phyloP scores from a whole-genome alignment of 2,329 filamentous ascomycete genomes.

The Penicillium brevicompactum region DNA sequence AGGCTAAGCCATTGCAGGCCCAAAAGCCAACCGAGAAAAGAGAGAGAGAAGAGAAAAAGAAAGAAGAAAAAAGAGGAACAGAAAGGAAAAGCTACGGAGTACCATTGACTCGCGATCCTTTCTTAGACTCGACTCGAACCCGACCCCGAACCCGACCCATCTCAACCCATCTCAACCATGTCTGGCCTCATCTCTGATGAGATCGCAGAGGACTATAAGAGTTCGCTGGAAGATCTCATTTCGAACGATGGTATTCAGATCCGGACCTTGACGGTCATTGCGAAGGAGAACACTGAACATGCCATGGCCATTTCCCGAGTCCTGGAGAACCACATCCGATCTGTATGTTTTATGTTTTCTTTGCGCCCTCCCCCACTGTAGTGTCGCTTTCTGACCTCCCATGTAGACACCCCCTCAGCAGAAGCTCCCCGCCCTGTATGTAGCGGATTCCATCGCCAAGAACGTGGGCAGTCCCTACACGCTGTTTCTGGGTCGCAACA shows the following conservation, averaged over 20 bases:
- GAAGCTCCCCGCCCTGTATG: conserved; percentile 94
- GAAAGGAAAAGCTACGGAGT: conserved; percentile 14
- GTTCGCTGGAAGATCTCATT: conserved; percentile 87
- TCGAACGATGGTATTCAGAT: conserved; percentile 94
- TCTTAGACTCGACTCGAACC: conserved; percentile 1
- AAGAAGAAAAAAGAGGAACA: conserved; percentile 9
- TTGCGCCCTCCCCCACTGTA: conserved; percentile 6
- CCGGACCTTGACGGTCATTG: conserved; percentile 94
- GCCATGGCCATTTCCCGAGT: conserved; percentile 89
- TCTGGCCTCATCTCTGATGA: conserved; percentile 69
- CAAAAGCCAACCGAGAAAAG: conserved; percentile 18
- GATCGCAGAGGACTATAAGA: conserved; percentile 92
- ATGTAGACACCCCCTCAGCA: conserved; percentile 79
- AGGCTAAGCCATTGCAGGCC: conserved; percentile 9
- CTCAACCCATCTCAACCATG: conserved; percentile 54
- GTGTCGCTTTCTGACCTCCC: not conserved
- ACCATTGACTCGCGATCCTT: not conserved
- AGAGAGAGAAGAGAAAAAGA: conserved; percentile 15
- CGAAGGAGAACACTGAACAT: conserved; percentile 95
- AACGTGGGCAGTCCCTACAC: conserved; percentile 98
- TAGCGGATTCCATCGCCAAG: conserved; percentile 97
- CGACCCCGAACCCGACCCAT: not conserved
- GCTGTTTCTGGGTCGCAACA: conserved; percentile 85
- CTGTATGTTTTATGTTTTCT: conserved; percentile 64
- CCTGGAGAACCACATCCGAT: conserved; percentile 89